These are phyloP conservation scores for Penicillium tannophilum DNA, from an alignment of 495 filamentous ascomycete species.

Conservation along the genomic window DNA sequence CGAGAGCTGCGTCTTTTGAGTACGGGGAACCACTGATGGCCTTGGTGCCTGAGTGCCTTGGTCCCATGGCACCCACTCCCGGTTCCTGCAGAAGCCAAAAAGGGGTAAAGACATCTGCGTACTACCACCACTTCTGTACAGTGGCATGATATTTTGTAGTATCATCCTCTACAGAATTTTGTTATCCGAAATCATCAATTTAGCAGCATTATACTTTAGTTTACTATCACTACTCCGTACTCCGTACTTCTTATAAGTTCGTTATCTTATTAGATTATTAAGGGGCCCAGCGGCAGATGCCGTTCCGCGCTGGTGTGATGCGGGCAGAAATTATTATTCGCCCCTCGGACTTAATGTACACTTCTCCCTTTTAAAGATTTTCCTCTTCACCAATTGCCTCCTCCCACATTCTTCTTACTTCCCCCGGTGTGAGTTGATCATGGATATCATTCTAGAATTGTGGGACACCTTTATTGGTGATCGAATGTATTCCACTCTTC, in stretches of 20 bases:
- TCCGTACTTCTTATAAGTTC: background rate
- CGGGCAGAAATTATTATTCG: constrained; percentile 31
- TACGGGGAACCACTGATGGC: background rate
- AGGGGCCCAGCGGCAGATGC: constrained; percentile 26
- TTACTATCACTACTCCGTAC: background rate
- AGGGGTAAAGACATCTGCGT: background rate
- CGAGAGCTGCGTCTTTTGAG: background rate
- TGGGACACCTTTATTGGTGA: constrained; percentile 85
- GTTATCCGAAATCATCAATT: too few relatives aligned
- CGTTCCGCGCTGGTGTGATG: constrained; percentile 49
- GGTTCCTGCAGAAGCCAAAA: constrained; percentile 2
- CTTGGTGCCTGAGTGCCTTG: constrained; percentile 14
- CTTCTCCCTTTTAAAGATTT: constrained; percentile 6
- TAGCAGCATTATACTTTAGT: too few relatives aligned
- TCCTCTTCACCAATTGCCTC: constrained; percentile 10
- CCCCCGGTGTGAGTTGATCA: constrained; percentile 33
- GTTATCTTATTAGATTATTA: background rate
- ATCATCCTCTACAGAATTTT: too few relatives aligned
- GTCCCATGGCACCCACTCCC: background rate
- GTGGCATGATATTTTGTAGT: background rate
- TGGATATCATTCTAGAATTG: constrained; percentile 91
- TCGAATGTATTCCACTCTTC: constrained; percentile 69
- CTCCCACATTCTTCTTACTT: constrained; percentile 14
- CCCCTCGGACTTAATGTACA: constrained; percentile 7
- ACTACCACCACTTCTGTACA: background rate